Evolutionary conservation across 345 rosid species (phyloP).

Genomic region (Mercurialis annua): DNA sequence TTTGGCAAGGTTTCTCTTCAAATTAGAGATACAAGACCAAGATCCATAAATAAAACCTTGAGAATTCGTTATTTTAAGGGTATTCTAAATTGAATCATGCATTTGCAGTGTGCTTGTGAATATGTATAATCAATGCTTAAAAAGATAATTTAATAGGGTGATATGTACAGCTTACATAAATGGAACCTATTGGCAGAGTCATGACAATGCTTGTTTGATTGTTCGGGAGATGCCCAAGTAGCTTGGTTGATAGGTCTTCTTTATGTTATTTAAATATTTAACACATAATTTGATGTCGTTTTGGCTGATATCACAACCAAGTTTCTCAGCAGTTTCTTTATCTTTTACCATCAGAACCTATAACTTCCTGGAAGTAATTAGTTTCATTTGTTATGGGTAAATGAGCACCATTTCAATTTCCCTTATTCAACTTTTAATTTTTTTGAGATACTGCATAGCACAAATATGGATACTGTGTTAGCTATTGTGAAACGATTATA

Average conservation of each 20-base stretch:
- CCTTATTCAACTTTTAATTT: too few relatives aligned
- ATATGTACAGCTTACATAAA: not conserved
- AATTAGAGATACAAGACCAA: not conserved
- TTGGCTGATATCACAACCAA: not conserved
- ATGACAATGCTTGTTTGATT: not conserved
- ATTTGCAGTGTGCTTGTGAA: not conserved
- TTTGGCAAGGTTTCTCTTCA: not conserved
- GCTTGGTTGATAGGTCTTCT: not conserved
- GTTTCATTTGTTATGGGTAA: not conserved
- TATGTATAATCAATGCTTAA: not conserved
- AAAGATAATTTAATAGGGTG: not conserved
- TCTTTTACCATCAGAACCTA: not conserved
- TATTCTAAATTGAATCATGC: not conserved
- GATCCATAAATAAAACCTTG: not conserved
- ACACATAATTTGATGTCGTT: not conserved
- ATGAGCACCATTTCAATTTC: not conserved
- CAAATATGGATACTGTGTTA: too few relatives aligned
- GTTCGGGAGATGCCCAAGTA: not conserved
- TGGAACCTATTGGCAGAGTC: not conserved
- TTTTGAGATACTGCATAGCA: too few relatives aligned
- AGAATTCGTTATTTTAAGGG: not conserved
- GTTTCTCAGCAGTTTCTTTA: not conserved
- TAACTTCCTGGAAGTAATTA: not conserved
- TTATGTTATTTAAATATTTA: not conserved
- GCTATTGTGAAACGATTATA: not conserved